These are phyloP conservation scores for Akanthomyces muscarius DNA, from an alignment of 2,329 filamentous ascomycete genomes.

Conservation along the genomic window DNA sequence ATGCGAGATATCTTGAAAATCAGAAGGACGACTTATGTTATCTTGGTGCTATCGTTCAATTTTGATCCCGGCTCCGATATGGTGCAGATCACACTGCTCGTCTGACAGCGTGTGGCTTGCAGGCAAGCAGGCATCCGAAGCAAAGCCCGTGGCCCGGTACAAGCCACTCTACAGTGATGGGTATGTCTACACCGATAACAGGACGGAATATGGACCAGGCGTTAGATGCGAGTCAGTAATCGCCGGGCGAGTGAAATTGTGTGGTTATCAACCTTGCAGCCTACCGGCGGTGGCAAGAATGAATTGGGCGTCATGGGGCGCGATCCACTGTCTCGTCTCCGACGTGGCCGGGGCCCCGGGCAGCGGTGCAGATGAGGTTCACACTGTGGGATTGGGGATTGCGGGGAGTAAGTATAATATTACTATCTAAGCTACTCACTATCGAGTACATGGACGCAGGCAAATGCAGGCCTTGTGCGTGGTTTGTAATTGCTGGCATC, in stretches of 20 bases:
- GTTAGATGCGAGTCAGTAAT: not conserved
- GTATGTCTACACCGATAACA: too few relatives aligned
- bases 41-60: not conserved
- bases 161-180: not conserved
- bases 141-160: too few relatives aligned
- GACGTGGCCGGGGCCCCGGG: slow-evolving; percentile 1
- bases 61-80: not conserved
- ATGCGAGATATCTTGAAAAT: not conserved
- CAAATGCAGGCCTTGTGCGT: not conserved
- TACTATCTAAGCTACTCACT: not conserved
- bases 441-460: not conserved
- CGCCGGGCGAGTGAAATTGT: not conserved
- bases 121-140: too few relatives aligned
- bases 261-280: not conserved
- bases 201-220: not conserved
- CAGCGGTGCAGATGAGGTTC: not conserved
- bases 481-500: not conserved
- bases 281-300: not conserved
- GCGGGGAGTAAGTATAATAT: not conserved
- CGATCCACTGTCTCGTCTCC: slow-evolving; percentile 7
- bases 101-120: not conserved
- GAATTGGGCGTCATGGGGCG: not conserved
- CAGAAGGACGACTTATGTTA: not conserved
- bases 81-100: not conserved
- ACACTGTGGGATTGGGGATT: not conserved